Conservation (phyloP, 2,329 filamentous ascomycete genomes). For the Ceratocystis smalleyi region DNA sequence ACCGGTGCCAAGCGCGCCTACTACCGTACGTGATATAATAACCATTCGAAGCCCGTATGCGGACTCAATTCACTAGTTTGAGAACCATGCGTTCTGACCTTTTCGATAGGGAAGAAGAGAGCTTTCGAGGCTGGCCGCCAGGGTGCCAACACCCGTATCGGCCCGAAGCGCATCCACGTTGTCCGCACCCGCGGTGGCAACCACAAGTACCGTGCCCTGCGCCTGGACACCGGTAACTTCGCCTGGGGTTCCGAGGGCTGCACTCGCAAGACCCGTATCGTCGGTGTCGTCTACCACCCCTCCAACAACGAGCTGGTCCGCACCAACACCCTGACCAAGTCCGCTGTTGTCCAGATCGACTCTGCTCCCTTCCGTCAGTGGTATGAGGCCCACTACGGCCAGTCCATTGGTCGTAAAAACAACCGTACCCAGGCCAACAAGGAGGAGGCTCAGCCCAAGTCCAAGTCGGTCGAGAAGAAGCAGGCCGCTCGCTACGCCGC, state of each 20-base stretch:
- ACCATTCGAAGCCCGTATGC: constrained; percentile 52
- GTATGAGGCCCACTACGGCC: constrained; percentile 99
- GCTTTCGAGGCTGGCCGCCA: constrained; percentile 99
- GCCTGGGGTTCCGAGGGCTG: constrained; percentile 96
- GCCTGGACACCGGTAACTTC: constrained; percentile 98
- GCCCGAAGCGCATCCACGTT: constrained; percentile 87
- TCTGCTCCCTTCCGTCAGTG: constrained; percentile 98
- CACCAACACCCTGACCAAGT: constrained; percentile 99
- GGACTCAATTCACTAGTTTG: constrained; percentile 20
- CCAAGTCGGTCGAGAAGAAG: constrained; percentile 92
- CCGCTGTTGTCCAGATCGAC: constrained; percentile 96
- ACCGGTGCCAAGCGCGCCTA: constrained; percentile 94
- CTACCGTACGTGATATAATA: constrained; percentile 57
- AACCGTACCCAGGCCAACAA: constrained; percentile 46
- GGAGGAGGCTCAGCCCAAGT: constrained; percentile 69
- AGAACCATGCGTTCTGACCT: constrained; percentile 59
- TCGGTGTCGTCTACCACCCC: constrained; percentile 95
- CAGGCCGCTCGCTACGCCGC: constrained; percentile 72
- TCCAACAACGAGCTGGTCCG: constrained; percentile 99
- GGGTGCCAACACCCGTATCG: constrained; percentile 98
- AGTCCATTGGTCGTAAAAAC: constrained; percentile 73
- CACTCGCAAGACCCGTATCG: constrained; percentile 98
- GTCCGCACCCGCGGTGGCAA: constrained; percentile 96
- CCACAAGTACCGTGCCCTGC: constrained; percentile 98
- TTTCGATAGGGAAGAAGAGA: constrained; percentile 71